phyloP scores from a whole-genome alignment of 2,329 filamentous ascomycete species.

The Hymenoscyphus fructigenus region DNA sequence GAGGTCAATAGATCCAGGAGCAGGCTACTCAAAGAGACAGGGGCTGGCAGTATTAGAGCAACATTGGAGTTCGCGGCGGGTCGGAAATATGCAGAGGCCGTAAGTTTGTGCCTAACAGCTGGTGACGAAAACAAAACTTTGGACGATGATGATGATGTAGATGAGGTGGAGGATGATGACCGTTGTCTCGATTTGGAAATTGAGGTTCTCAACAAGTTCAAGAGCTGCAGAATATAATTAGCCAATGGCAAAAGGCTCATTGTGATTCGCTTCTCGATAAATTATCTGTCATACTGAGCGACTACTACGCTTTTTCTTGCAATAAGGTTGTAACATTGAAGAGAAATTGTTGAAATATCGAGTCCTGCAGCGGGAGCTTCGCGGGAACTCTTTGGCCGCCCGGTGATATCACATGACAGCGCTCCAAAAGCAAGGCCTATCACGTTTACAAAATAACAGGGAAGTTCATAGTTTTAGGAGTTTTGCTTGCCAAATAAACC shows the following conservation, averaged over 20 bases:
- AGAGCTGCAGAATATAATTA: slow-evolving; percentile 7
- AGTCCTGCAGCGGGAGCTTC: too few relatives aligned
- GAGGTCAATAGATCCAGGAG: slow-evolving; percentile 6
- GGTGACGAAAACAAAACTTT: slow-evolving; percentile 1
- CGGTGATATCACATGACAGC: too few relatives aligned
- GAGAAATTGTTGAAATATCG: too few relatives aligned
- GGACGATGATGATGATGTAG: slow-evolving; percentile 3
- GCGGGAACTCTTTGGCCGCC: too few relatives aligned
- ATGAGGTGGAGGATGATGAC: slow-evolving; percentile 8
- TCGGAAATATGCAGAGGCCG: slow-evolving; percentile 9
- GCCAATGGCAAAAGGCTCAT: background rate
- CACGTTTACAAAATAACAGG: too few relatives aligned
- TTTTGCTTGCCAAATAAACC: too few relatives aligned
- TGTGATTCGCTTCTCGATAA: too few relatives aligned
- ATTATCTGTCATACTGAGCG: too few relatives aligned
- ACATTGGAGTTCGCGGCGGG: slow-evolving; percentile 13
- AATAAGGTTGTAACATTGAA: too few relatives aligned
- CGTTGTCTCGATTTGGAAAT: slow-evolving; percentile 13
- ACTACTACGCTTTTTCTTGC: too few relatives aligned
- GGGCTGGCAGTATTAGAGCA: slow-evolving; percentile 7
- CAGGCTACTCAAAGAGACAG: slow-evolving; percentile 4
- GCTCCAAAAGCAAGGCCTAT: too few relatives aligned
- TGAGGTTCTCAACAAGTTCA: slow-evolving; percentile 13
- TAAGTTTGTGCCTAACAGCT: slow-evolving; percentile 7
- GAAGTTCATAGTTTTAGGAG: too few relatives aligned